Evolutionary conservation across 163 green algal species (phyloP), one percentile per base, ranked within the genome.

Genomic region (Scenedesmus sp.): DNA sequence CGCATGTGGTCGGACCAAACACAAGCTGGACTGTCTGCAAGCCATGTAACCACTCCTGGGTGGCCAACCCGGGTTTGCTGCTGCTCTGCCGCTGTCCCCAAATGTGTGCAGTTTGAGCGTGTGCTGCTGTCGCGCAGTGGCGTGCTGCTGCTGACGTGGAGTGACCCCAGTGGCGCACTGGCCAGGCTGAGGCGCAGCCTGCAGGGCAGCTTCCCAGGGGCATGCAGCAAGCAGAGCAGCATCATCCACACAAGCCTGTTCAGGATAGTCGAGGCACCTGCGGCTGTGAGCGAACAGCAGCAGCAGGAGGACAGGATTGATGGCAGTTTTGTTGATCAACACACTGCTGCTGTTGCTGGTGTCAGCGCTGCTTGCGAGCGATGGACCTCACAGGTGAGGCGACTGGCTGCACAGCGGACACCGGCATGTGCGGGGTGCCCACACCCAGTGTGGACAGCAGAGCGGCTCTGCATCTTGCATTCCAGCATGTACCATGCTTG

Each of bases 191-290:
- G 78, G 20, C 18, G 18, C 33, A 20, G 1, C 24, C 73, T 86
- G 86, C 46, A 78, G 10, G n/a, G 35, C 15, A 20, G 18, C 20
- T 91, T 80, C 22, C 78, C 76, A 12, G 86, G 86, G 5, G 78
- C 73, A 46, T 81, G 35, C 51, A 86, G 72, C 73, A 78, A 51
- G 37, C 86, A 91, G 51, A 73, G 43, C 43, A 79, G 6, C 73
- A 91, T 89, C 68, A 89, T 89, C 43, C 85, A 89, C 85, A 89
- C 85, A 3, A 83, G 68, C 65, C 43, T 89, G 85, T 68, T 89
- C 10, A 65, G 85, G 18, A 83, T 89, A 16, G 44, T 89, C 18
- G 46, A 37, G 18, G 53, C 24, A 2, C 56, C 76, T 53, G 35
- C 85, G 24, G 53, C n/a, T 51, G 49, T 0, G 4, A 49, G 13